Percentiles rank a stretch among this genome's conserved stretches.
phyloP scores from a whole-genome alignment of 805 yeast genomes.

The Lachancea fermentati region DNA sequence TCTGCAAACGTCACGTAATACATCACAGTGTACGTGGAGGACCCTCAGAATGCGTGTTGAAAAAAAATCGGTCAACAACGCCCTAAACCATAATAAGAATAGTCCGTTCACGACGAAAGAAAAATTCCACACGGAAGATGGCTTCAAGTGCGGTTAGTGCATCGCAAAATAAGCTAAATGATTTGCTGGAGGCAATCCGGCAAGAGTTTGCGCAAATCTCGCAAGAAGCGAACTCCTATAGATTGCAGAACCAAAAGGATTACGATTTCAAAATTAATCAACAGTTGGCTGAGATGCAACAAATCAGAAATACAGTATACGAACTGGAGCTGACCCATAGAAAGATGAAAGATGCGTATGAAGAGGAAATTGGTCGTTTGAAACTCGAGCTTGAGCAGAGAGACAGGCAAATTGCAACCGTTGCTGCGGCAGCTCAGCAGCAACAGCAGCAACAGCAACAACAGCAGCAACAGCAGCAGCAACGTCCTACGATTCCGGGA shows the following conservation, averaged over 20 bases:
- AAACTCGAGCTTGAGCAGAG: constrained; percentile 80
- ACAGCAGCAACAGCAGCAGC: constrained; percentile 15
- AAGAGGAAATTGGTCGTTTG: constrained; percentile 81
- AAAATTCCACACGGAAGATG: constrained; percentile 1
- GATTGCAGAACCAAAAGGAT: constrained; percentile 82
- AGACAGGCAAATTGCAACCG: constrained; percentile 48
- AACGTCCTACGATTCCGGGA: constrained; percentile 9
- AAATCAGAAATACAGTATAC: constrained; percentile 87
- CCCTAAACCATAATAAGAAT: not conserved
- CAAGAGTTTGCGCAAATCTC: constrained; percentile 83
- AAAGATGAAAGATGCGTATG: constrained; percentile 92
- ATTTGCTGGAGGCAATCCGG: constrained; percentile 84
- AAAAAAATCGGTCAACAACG: not conserved
- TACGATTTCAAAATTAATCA: constrained; percentile 85
- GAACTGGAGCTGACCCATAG: constrained; percentile 93
- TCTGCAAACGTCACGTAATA: too few relatives aligned
- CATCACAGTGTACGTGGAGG: not conserved
- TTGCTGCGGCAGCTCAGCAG: constrained; percentile 27
- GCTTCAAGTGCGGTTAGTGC: constrained; percentile 20
- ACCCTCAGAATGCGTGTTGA: not conserved
- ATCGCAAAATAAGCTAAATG: constrained; percentile 47
- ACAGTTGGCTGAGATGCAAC: constrained; percentile 90
- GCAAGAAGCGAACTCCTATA: constrained; percentile 77
- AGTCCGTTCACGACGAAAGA: not conserved
- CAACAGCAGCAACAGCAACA: constrained; percentile 19